Evolutionary conservation across 163 green algal genomes (phyloP), one percentile per base, ranked within the genome.

Genomic region (Scenedesmus sp.): DNA sequence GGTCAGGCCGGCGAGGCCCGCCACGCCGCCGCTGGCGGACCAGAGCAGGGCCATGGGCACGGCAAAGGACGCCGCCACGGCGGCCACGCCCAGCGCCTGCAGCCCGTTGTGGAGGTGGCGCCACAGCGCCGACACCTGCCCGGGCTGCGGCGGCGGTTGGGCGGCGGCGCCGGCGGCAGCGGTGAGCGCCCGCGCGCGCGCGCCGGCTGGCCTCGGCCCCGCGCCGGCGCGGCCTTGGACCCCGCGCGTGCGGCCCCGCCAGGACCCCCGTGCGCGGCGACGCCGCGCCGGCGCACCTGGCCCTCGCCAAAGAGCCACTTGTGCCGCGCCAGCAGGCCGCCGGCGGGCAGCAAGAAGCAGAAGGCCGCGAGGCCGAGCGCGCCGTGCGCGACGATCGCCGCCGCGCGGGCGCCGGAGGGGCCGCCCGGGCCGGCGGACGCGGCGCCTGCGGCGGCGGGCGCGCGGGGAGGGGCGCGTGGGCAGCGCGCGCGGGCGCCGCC

Each of bases 261-360:
- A n/a, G n/a, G n/a, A n/a, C n/a, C n/a, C n/a, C n/a, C n/a, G n/a
- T n/a, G n/a, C n/a, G n/a, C n/a, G n/a, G n/a, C n/a, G n/a, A n/a
- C n/a, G n/a, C n/a, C n/a, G n/a, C n/a, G n/a, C n/a, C n/a, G n/a
- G n/a, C n/a, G n/a, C n/a, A n/a, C n/a, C n/a, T n/a, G n/a, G n/a
- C n/a, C n/a, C n/a, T n/a, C n/a, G n/a, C 57, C 58, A 31, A 58
- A 79, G 15, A 79, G 57, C 71, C 71, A 79, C 57, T 71, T 79
- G 47, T 79, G 71, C 6, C 71, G 60, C 45, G 71, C 42, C 6
- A 63, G 26, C 44, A 79, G 58, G 20, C 48, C 28, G 28, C 44
- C 71, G 15, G 28, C 18, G 18, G 71, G 71, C 71, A 79, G 70
- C 20, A 79, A 22, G 2, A 63, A 20, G 26, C 47, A 67, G 44